phyloP scores from a whole-genome alignment of 1,284 basidiomycete species.

The Trichosporon asahii region DNA sequence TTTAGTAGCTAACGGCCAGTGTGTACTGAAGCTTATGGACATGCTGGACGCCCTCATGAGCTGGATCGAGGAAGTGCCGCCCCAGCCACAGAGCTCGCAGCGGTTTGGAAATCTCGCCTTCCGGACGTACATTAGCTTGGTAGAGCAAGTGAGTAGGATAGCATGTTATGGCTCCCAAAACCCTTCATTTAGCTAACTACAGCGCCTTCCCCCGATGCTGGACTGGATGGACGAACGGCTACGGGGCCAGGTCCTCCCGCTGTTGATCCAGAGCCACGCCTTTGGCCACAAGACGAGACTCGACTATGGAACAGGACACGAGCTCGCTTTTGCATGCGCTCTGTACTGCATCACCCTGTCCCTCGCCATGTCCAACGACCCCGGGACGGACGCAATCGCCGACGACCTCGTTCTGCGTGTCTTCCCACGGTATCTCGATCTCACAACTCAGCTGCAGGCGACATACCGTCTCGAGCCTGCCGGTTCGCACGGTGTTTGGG shows the following conservation, averaged over 20 bases:
- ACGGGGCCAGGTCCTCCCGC: conserved; percentile 65
- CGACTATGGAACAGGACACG: conserved; percentile 97
- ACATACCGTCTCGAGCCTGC: conserved; percentile 91
- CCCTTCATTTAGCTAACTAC: conserved; percentile 15
- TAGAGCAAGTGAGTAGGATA: conserved; percentile 64
- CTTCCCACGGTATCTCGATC: conserved; percentile 62
- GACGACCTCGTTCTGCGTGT: conserved; percentile 52
- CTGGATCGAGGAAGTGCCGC: conserved; percentile 82
- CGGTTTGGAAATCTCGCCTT: conserved; percentile 94
- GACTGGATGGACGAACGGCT: conserved; percentile 56
- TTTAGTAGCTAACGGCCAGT: conserved; percentile 45
- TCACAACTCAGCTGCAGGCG: conserved; percentile 84
- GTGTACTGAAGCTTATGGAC: conserved; percentile 55
- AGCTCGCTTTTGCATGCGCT: conserved; percentile 79
- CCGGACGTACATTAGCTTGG: conserved; percentile 73
- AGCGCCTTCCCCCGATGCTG: conserved; percentile 66
- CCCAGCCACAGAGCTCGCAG: conserved; percentile 68
- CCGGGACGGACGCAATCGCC: conserved; percentile 36
- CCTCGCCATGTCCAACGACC: conserved; percentile 36
- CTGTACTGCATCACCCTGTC: conserved; percentile 54
- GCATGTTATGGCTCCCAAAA: background rate
- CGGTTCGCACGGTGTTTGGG: conserved; percentile 97
- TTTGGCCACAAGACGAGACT: conserved; percentile 89
- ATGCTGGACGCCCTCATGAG: conserved; percentile 67
- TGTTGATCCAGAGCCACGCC: conserved; percentile 54